Base-by-base conservation (phyloP, 805 yeast genomes). In the Saturnispora silvae region DNA sequence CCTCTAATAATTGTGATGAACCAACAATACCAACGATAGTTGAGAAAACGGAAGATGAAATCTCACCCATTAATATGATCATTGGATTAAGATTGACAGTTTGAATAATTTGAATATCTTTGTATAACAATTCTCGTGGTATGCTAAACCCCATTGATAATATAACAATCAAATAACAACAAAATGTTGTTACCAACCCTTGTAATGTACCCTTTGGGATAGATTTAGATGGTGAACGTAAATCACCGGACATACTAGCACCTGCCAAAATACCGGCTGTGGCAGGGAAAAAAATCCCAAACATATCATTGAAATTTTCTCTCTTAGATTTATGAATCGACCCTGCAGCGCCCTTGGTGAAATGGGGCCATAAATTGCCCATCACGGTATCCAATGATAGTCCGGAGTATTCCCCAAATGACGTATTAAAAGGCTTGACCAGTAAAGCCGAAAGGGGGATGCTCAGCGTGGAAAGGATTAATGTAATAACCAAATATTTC, bases 221-320 rank as follows among this genome's bases (percentile, higher is more conserved):
- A 1, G 94, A 75, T 49, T 72, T 75, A 0, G 96, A 84, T 0
- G 99, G 99, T 38, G 71, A 76, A 39, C 71, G 63, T 44, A 92
- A 66, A 49, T 86, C 96, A 15, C 98, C 97, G 28, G 96, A 85
- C 99, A 92, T 92, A 18, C 95, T 82, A 2, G 98, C 96, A 14
- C 99, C 99, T 3, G 98, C 97, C 57, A 92, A 80, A 20, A 92
- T 87, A 40, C 99, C 99, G 5, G 97, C 96, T 0, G 98, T 89
- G 1, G 98, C 96, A 9, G 98, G 96, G 63, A 92, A 92, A 55
- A 92, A 85, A 31, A 92, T 83, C 3, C 97, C 97, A 69, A 92
- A 92, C 45, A 94, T 60, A 53, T 82, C 81, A 38, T 77, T 74
- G 52, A 89, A 85, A 1, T 78, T 84, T 54, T 89, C 97, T n/a